Evolutionary conservation across 2,329 filamentous ascomycete species (phyloP).

Genomic region (Emmonsiellopsis sp.): DNA sequence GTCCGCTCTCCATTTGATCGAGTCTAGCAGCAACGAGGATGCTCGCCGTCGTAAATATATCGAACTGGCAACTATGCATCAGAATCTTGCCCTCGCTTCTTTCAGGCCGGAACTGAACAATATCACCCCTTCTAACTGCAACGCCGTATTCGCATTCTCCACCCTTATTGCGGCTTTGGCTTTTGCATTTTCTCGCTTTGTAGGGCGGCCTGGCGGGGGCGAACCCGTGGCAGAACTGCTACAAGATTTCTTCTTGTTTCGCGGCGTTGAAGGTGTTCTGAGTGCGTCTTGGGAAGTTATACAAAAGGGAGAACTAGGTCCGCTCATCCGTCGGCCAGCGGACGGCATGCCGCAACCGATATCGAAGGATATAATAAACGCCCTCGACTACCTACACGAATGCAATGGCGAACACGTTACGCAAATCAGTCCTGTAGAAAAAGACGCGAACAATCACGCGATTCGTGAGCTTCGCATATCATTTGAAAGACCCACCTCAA

Average conservation of each 20-base stretch:
- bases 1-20: constrained; percentile 17
- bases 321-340: constrained; percentile 12
- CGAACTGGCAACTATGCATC: constrained; percentile 21
- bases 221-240: constrained; percentile 18
- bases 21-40: constrained; percentile 18
- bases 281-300: constrained; percentile 16
- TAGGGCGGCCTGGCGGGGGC: constrained; percentile 10
- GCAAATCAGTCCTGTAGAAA: constrained; percentile 13
- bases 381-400: constrained; percentile 13
- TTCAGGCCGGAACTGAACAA: constrained; percentile 20
- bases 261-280: constrained; percentile 21
- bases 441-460: constrained; percentile 15
- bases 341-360: constrained; percentile 8
- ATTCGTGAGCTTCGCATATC: constrained; percentile 15
- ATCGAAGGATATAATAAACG: constrained; percentile 14
- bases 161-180: constrained; percentile 22
- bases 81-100: constrained; percentile 16
- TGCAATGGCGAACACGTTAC: constrained; percentile 14
- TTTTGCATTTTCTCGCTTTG: constrained; percentile 19
- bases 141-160: constrained; percentile 25
- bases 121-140: constrained; percentile 22
- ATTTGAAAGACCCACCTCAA: constrained; percentile 15
- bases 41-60: constrained; percentile 17
- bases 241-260: constrained; percentile 19
- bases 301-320: constrained; percentile 15